Evolutionary conservation across 1,284 basidiomycete species (phyloP), one percentile per base, ranked within the genome.

Genomic region (Rhizoctonia solani): DNA sequence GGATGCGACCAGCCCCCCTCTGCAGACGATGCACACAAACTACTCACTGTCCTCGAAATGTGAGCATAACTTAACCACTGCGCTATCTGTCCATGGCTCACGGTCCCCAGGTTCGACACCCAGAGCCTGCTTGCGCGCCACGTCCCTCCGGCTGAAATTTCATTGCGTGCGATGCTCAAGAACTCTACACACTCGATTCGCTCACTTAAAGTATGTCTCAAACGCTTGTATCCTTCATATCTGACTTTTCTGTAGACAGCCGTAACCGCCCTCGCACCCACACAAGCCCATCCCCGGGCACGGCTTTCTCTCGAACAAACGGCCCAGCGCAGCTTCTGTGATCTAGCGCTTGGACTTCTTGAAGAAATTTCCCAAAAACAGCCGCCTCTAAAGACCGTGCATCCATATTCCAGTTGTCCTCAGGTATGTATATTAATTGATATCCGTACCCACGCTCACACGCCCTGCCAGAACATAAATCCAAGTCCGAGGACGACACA

Each of bases 61-160:
- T 92, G 72, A 71, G 86, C 47, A 53, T n/a, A 11, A 55, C 27
- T 59, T 27, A 53, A 59, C 49, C 44, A 47, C 29, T 56, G 37
- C 65, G 6, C 54, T 53, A 50, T 55, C 54, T 61, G 47, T 54
- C 54, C 32, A 14, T 19, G 50, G 21, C 21, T 66, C 46, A 47
- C 16, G 39, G 25, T 47, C 25, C 68, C 49, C 74, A 89, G 88
- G 73, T 79, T 85, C 67, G 90, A 92, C 75, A 81, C 81, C 0
- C 89, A 90, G 72, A 87, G 86, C 59, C 79, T 92, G 2, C 84
- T 92, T n/a, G 88, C 91, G 80, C 86, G 89, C 72, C 87, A 89
- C 70, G 88, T 89, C 74, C 84, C 87, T 21, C 71, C 76, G 4
- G 74, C 74, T 41, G 79, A 82, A 0, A 79, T 81, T 69, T 90